These are phyloP conservation scores for Phytophthora rubi DNA, from an alignment of 352 stramenopile genomes.

Conservation along the genomic window DNA sequence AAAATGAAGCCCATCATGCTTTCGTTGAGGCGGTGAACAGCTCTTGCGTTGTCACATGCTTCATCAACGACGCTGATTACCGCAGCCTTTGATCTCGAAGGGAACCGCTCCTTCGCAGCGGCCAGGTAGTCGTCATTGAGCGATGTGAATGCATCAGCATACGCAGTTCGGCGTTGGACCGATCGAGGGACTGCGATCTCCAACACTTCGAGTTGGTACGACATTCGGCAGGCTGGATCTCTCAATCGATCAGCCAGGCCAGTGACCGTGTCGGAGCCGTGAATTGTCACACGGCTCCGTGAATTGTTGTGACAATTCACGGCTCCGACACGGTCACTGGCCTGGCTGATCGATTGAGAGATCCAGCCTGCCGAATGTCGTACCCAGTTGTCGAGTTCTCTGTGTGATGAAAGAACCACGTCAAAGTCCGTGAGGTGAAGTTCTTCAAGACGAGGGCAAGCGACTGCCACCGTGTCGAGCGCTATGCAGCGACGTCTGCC, in stretches of 20 bases:
- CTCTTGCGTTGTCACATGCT: background rate
- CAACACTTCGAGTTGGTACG: constrained; percentile 7
- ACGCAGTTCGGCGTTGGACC: background rate
- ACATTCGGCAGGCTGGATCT: constrained; percentile 8
- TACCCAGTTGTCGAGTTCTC: constrained; percentile 8
- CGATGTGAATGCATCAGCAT: background rate
- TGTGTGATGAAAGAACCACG: background rate
- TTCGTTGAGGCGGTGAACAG: constrained; percentile 6
- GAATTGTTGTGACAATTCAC: too few species aligned
- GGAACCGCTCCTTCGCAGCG: constrained; percentile 10
- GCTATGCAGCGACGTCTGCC: background rate
- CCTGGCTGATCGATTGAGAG: too few species aligned
- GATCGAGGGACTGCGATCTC: constrained; percentile 11
- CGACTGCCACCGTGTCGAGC: constrained; percentile 7
- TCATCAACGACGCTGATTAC: constrained; percentile 18
- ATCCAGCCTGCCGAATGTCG: too few species aligned
- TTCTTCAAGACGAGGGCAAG: constrained; percentile 13
- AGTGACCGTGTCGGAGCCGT: background rate
- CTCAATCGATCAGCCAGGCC: constrained; percentile 1
- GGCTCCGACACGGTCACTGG: too few species aligned
- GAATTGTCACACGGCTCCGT: too few species aligned
- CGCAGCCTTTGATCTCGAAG: constrained; percentile 6
- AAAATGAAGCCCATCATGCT: constrained; percentile 16
- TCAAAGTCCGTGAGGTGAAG: constrained; percentile 12
- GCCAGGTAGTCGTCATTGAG: constrained; percentile 16